Conservation (phyloP, 1,284 basidiomycete genomes). For the Entoloma clypeatum region DNA sequence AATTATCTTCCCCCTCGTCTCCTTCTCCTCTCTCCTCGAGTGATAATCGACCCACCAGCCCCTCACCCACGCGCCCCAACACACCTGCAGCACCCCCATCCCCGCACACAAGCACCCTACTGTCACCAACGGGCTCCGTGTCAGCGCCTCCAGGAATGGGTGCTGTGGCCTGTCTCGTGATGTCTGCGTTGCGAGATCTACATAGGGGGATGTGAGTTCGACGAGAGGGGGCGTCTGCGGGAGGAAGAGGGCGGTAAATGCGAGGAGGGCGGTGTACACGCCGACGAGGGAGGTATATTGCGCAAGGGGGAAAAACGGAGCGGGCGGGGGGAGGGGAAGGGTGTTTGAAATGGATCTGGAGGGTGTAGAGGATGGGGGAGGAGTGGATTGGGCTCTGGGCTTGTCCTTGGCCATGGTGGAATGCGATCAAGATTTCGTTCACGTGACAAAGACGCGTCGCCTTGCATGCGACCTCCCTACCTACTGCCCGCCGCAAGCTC, state of each 20-base stretch:
- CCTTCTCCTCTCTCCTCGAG: no score
- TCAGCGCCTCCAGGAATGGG: slow-evolving; percentile 63
- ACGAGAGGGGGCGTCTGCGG: slow-evolving; percentile 56
- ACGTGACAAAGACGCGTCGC: no score
- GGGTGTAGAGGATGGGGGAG: no score
- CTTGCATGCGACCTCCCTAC: no score
- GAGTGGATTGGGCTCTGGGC: no score
- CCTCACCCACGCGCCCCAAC: slow-evolving; percentile 71
- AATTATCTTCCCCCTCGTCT: slow-evolving; percentile 34
- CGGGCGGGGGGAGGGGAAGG: no score
- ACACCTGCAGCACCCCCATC: slow-evolving; percentile 53
- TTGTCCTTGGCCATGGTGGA: no score
- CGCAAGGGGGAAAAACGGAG: slow-evolving; percentile 38
- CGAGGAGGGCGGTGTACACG: slow-evolving; percentile 64
- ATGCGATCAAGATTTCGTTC: no score
- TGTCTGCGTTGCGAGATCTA: slow-evolving; percentile 33
- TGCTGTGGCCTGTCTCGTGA: slow-evolving; percentile 62
- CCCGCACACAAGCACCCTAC: slow-evolving; percentile 61
- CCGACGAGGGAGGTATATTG: slow-evolving; percentile 68
- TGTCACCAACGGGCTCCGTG: slow-evolving; percentile 58
- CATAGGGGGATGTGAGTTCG: slow-evolving; percentile 28
- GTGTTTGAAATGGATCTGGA: no score
- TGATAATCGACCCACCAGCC: slow-evolving; percentile 46
- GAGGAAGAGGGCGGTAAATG: slow-evolving; percentile 62
- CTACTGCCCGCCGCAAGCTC: no score